Evolutionary conservation across 306 rosid species (phyloP).

Genomic region (Lablab purpureus): DNA sequence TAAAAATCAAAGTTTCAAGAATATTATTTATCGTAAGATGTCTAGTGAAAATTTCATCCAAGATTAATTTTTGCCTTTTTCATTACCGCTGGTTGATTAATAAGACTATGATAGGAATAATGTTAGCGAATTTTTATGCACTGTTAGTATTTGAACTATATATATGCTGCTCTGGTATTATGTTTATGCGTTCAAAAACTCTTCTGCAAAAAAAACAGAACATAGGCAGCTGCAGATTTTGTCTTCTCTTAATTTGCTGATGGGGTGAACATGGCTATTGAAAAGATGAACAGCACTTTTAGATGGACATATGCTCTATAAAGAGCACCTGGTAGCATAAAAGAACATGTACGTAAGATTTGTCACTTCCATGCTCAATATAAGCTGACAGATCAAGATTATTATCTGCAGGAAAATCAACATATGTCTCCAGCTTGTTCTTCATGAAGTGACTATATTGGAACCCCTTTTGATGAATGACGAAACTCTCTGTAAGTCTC

Average conservation of each 20-base stretch:
- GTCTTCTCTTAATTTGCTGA: not conserved
- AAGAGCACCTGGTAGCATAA: not conserved
- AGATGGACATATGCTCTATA: not conserved
- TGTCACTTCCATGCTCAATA: slow-evolving; percentile 13
- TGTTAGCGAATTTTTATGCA: not conserved
- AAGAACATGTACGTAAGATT: slow-evolving; percentile 6
- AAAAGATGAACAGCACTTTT: not conserved
- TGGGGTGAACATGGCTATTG: not conserved
- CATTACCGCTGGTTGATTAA: too few relatives aligned
- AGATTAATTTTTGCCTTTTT: too few relatives aligned
- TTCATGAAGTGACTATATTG: slow-evolving; percentile 5
- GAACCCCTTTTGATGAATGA: not conserved
- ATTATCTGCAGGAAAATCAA: slow-evolving; percentile 10
- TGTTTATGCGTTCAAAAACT: not conserved
- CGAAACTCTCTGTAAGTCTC: not conserved
- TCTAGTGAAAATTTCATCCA: too few relatives aligned
- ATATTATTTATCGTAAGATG: not conserved
- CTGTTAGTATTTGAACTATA: not conserved
- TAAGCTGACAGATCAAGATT: slow-evolving; percentile 14
- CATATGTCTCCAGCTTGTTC: not conserved
- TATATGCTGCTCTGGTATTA: not conserved
- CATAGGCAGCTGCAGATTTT: not conserved
- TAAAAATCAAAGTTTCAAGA: not conserved
- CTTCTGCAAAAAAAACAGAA: not conserved
- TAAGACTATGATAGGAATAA: not conserved